Conservation (phyloP, 768 basidiomycete species). For the Mycena amicta region DNA sequence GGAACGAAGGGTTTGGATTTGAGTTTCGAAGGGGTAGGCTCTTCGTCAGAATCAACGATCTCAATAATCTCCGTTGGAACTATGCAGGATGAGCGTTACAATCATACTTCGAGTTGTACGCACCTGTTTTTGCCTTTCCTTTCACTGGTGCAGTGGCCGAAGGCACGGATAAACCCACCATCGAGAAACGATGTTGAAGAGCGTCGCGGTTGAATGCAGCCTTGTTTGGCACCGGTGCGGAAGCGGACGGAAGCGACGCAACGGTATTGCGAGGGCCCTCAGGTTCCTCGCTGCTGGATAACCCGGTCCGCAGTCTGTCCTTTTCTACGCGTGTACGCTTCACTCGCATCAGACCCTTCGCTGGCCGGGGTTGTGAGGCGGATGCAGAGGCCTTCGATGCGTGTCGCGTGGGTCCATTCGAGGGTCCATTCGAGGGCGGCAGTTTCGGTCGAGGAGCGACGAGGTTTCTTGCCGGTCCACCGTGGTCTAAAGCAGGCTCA, state of each 20-base stretch:
- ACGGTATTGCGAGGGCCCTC: neutral
- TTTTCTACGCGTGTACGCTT: constrained; percentile 16
- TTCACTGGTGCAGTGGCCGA: neutral
- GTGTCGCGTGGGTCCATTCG: neutral
- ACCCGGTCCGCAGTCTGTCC: constrained; percentile 2
- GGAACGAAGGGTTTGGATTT: neutral
- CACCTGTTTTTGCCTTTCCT: neutral
- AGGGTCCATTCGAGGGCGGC: neutral
- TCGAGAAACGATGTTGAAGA: constrained; percentile 4
- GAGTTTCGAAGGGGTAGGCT: neutral
- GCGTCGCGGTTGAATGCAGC: neutral
- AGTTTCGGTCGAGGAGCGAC: neutral
- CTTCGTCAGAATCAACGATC: constrained; percentile 17
- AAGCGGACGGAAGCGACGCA: constrained; percentile 7
- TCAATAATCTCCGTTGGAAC: constrained; percentile 3
- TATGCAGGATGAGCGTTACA: neutral
- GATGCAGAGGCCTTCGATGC: neutral
- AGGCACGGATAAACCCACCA: neutral
- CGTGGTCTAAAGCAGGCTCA: neutral
- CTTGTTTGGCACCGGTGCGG: constrained; percentile 8
- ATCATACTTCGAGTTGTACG: neutral
- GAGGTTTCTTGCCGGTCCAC: neutral
- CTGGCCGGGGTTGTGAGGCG: neutral
- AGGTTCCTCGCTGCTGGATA: constrained; percentile 1
- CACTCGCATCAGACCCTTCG: neutral